phyloP scores from a whole-genome alignment of 495 filamentous ascomycete genomes.

The Aspergillus coremiiformis region DNA sequence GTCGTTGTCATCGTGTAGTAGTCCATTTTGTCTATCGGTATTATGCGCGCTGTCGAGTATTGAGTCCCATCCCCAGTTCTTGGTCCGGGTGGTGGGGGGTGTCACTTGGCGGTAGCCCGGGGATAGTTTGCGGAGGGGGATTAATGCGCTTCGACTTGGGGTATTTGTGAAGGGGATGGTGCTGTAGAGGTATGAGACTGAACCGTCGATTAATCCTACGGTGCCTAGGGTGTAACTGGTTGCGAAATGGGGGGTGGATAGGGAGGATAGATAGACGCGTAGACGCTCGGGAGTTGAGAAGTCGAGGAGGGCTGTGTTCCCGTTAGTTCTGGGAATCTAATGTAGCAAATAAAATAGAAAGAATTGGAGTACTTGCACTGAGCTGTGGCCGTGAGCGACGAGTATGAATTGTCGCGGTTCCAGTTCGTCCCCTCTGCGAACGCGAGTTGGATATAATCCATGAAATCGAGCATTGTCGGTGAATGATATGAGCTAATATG shows the following conservation, averaged over 20 bases:
- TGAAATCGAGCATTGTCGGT: constrained; percentile 82
- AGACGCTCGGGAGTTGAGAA: constrained; percentile 80
- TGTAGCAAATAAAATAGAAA: neutral
- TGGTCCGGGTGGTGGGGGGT: constrained; percentile 31
- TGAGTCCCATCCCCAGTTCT: constrained; percentile 30
- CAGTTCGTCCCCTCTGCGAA: constrained; percentile 83
- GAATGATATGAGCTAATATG: too few relatives aligned
- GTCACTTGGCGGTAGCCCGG: constrained; percentile 62
- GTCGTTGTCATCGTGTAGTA: neutral
- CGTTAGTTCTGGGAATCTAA: neutral
- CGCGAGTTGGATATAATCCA: constrained; percentile 92
- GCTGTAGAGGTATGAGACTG: constrained; percentile 84
- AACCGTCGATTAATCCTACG: constrained; percentile 81
- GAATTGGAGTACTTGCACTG: constrained; percentile 48
- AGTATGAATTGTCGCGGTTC: constrained; percentile 91
- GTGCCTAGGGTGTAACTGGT: constrained; percentile 84
- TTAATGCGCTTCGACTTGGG: constrained; percentile 47
- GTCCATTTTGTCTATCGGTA: neutral
- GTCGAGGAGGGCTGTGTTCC: constrained; percentile 61
- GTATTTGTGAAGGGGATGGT: constrained; percentile 59
- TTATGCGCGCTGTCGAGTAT: constrained; percentile 16
- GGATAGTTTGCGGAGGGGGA: constrained; percentile 58
- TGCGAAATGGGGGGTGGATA: constrained; percentile 84
- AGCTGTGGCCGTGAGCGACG: constrained; percentile 76
- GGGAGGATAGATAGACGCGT: constrained; percentile 68